Percentiles rank a stretch among this genome's conserved stretches.
Evolutionary conservation across 2,329 filamentous ascomycete genomes (phyloP).

Genomic region (Cordyceps cicadae): DNA sequence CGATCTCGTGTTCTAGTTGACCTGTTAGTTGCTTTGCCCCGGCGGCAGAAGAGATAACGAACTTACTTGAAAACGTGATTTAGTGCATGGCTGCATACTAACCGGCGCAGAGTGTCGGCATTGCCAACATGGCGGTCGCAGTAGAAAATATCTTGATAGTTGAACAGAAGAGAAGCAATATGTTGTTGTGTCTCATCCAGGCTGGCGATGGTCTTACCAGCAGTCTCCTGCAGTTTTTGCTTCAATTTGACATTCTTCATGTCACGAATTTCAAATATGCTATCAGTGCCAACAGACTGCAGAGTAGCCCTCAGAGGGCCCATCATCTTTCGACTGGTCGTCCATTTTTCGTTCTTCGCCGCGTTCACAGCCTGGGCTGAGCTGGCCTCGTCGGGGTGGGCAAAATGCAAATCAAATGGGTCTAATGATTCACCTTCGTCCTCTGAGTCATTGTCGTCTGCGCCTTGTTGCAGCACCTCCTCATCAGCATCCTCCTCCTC

Average conservation of each 20-base stretch:
- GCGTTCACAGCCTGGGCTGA: constrained; percentile 46
- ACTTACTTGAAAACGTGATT: constrained; percentile 84
- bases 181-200: constrained; percentile 57
- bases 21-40: constrained; percentile 14
- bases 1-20: constrained; percentile 64
- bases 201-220: constrained; percentile 42
- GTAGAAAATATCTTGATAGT: constrained; percentile 73
- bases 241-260: constrained; percentile 56
- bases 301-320: constrained; percentile 41
- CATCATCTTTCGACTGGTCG: constrained; percentile 36
- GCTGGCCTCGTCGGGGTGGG: constrained; percentile 53
- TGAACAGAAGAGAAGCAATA: constrained; percentile 65
- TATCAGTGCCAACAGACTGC: constrained; percentile 35
- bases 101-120: constrained; percentile 57
- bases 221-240: constrained; percentile 53
- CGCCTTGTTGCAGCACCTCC: constrained; percentile 22
- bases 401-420: constrained; percentile 77
- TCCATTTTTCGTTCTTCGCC: constrained; percentile 43
- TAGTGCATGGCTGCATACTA: constrained; percentile 73
- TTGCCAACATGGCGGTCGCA: constrained; percentile 64
- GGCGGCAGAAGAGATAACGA: not conserved
- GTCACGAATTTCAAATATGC: constrained; percentile 27
- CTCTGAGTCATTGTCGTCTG: constrained; percentile 31
- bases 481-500: constrained; percentile 39
- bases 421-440: constrained; percentile 51